Conservation (phyloP, 202 grass and related monocot genomes). For the Schoenoplectus triqueter region DNA sequence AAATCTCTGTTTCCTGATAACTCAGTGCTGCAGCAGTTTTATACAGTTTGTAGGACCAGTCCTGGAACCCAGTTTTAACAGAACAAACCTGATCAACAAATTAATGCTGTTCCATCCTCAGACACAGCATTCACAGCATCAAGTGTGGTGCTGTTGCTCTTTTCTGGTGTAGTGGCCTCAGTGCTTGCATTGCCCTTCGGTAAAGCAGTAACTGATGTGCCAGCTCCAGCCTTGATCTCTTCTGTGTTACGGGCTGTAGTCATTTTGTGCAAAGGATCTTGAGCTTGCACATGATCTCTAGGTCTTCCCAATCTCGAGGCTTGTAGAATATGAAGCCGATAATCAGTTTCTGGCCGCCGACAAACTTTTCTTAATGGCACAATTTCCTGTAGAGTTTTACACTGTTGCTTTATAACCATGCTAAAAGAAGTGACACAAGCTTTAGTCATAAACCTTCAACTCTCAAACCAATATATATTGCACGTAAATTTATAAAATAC, state of each 20-base stretch:
- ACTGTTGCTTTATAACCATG: not conserved
- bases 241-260: constrained; percentile 44
- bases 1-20: no score
- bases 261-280: constrained; percentile 42
- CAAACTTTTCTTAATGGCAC: constrained; percentile 98
- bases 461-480: constrained; percentile 18
- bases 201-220: constrained; percentile 42
- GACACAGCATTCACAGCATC: constrained; percentile 34
- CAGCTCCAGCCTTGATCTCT: constrained; percentile 52
- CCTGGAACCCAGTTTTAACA: no score
- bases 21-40: no score
- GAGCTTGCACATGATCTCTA: constrained; percentile 43
- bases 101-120: constrained; percentile 35
- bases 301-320: constrained; percentile 57
- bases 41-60: no score
- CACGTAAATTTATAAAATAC: not conserved
- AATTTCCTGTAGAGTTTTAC: constrained; percentile 63
- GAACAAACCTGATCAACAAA: no score
- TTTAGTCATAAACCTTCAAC: not conserved
- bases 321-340: constrained; percentile 86
- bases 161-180: constrained; percentile 16
- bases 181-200: constrained; percentile 32
- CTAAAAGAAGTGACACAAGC: not conserved
- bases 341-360: constrained; percentile 93
- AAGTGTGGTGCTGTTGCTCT: constrained; percentile 52